A percentile compares a stretch with the other conserved stretches of the same genome.
phyloP scores from a whole-genome alignment of 164 flowering plant species.

The Houttuynia cordata region DNA sequence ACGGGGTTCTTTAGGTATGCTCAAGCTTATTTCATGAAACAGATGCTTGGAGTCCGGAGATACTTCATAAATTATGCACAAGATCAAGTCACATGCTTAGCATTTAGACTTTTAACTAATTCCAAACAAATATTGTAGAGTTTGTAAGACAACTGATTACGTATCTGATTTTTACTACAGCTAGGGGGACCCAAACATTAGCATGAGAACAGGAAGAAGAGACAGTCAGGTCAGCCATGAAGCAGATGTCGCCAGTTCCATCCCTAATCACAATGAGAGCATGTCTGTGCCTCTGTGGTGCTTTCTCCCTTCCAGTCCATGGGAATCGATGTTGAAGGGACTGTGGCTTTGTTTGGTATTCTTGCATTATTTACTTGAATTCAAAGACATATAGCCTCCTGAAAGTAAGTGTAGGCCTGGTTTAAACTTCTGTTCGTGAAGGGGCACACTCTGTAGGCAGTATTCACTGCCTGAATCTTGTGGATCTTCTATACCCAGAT shows the following conservation, averaged over 20 bases:
- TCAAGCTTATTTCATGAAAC: too few relatives aligned
- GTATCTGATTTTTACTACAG: conserved; percentile 15
- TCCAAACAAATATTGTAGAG: too few relatives aligned
- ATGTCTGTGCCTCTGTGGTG: conserved; percentile 21
- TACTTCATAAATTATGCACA: not conserved
- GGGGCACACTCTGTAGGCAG: conserved; percentile 93
- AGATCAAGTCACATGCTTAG: too few relatives aligned
- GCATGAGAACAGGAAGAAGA: conserved; percentile 66
- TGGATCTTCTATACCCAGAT: conserved; percentile 60
- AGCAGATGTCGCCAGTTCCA: conserved; percentile 24
- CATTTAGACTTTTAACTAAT: too few relatives aligned
- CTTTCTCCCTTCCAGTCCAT: conserved; percentile 57
- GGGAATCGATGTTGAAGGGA: conserved; percentile 60
- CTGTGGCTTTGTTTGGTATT: conserved; percentile 67
- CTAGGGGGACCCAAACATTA: conserved; percentile 61
- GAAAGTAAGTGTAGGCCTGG: not conserved
- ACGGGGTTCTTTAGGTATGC: conserved; percentile 50
- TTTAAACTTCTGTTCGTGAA: conserved; percentile 8
- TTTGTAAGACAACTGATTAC: too few relatives aligned
- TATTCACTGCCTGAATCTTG: conserved; percentile 66
- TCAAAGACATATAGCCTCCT: not conserved
- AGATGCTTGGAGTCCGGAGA: too few relatives aligned
- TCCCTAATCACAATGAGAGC: conserved; percentile 68
- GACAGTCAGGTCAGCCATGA: conserved; percentile 50
- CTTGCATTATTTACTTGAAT: not conserved